phyloP scores from a whole-genome alignment of 2,329 filamentous ascomycete species.

The Fusarium bulbicola region DNA sequence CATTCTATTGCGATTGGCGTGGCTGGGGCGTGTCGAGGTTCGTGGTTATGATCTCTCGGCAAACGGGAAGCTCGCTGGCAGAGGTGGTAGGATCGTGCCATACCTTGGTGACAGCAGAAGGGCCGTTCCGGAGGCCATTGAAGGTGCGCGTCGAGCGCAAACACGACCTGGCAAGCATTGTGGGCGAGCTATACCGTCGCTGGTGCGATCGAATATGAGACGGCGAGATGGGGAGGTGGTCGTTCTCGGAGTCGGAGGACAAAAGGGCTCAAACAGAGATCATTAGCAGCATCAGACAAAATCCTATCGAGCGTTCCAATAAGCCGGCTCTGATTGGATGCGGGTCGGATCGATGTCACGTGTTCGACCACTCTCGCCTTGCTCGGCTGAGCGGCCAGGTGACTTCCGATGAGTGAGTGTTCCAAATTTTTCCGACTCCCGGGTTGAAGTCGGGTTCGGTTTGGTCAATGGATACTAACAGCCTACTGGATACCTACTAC shows the following conservation, averaged over 20 bases:
- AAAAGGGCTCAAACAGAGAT: conserved; percentile 53
- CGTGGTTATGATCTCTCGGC: conserved; percentile 48
- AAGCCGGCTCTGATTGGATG: conserved; percentile 54
- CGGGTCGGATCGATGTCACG: conserved; percentile 48
- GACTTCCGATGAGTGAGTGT: conserved; percentile 8
- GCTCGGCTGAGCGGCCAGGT: conserved; percentile 36
- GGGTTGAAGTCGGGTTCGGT: conserved; percentile 28
- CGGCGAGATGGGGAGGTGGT: conserved; percentile 48
- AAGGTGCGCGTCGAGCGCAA: conserved; percentile 88
- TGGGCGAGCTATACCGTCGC: conserved; percentile 59
- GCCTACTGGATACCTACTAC: no score
- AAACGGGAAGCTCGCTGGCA: conserved; percentile 42
- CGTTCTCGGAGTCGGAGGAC: conserved; percentile 51
- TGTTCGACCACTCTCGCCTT: conserved; percentile 35
- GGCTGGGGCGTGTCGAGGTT: conserved; percentile 34
- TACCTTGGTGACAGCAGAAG: conserved; percentile 79
- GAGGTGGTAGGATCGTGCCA: conserved; percentile 53
- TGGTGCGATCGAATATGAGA: conserved; percentile 49
- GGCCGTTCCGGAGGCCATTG: conserved; percentile 78
- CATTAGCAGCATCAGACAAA: conserved; percentile 51
- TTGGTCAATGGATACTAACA: neutral
- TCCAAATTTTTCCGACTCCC: conserved; percentile 36
- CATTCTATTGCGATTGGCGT: conserved; percentile 44
- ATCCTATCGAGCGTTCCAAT: conserved; percentile 55
- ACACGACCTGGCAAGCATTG: conserved; percentile 93